Conservation (phyloP, 2,329 filamentous ascomycete species). For the Xylariaceae sp. region DNA sequence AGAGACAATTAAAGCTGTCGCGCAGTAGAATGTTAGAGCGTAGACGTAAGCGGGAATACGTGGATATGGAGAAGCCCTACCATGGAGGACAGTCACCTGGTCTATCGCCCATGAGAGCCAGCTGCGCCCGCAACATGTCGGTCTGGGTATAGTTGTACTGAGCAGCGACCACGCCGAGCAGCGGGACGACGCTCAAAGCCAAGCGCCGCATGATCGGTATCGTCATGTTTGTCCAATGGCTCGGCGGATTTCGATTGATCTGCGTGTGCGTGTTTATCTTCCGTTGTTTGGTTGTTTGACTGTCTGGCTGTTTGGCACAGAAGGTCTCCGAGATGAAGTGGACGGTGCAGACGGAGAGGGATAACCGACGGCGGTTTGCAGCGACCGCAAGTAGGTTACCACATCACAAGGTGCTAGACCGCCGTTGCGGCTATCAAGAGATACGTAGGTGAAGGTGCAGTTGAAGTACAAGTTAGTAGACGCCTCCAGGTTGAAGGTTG, state of each 20-base stretch:
- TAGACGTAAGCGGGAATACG: neutral
- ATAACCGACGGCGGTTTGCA: neutral
- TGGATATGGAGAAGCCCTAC: conserved; percentile 37
- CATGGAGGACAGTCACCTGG: conserved; percentile 75
- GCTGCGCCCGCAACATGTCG: conserved; percentile 58
- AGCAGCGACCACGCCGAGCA: conserved; percentile 27
- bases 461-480: neutral
- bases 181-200: conserved; percentile 24
- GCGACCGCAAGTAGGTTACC: neutral
- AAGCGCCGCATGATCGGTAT: conserved; percentile 21
- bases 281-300: neutral
- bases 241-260: neutral
- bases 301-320: neutral
- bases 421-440: neutral
- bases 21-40: conserved; percentile 18
- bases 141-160: conserved; percentile 54
- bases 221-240: conserved; percentile 21
- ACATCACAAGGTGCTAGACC: neutral
- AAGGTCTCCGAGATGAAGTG: neutral
- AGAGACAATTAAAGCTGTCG: conserved; percentile 89
- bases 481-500: too few species aligned
- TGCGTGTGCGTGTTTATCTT: neutral
- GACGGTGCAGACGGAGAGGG: neutral
- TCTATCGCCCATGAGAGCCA: conserved; percentile 66
- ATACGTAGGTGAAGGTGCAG: neutral